Evolutionary conservation across 352 stramenopile species (phyloP).

Genomic region (Globisporangium okanoganense): DNA sequence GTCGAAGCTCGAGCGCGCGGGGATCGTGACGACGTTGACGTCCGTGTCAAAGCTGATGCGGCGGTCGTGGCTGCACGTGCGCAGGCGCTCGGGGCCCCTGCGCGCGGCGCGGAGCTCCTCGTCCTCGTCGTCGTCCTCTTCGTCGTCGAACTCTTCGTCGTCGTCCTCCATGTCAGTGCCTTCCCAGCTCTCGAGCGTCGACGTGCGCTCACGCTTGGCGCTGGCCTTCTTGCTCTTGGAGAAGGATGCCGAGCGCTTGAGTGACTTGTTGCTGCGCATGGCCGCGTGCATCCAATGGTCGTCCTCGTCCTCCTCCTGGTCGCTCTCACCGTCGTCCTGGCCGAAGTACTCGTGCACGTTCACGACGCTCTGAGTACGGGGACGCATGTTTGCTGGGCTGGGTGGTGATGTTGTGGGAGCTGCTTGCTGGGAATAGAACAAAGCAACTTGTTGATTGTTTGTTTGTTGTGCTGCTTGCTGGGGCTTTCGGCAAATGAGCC

Average conservation of each 20-base stretch:
- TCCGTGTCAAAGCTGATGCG: constrained; percentile 79
- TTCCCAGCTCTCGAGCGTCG: constrained; percentile 54
- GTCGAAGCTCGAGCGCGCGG: constrained; percentile 64
- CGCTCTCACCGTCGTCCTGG: constrained; percentile 38
- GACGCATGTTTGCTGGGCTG: constrained; percentile 38
- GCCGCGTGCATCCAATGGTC: constrained; percentile 54
- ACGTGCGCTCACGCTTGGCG: constrained; percentile 40
- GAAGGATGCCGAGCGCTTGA: constrained; percentile 17
- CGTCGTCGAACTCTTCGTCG: constrained; percentile 34
- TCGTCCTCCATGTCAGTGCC: constrained; percentile 50
- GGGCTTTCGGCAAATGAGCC: constrained; percentile 6
- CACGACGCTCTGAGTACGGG: constrained; percentile 68
- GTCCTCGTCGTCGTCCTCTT: constrained; percentile 48
- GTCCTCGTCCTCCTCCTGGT: constrained; percentile 39
- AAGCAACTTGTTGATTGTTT: background rate
- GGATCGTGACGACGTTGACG: constrained; percentile 71
- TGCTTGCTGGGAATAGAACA: constrained; percentile 4
- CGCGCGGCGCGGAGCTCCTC: constrained; percentile 15
- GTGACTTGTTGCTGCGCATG: constrained; percentile 18
- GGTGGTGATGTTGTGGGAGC: background rate
- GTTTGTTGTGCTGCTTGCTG: background rate
- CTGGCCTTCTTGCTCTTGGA: constrained; percentile 26
- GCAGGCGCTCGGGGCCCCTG: constrained; percentile 34
- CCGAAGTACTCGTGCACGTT: constrained; percentile 75
- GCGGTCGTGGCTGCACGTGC: constrained; percentile 63